A percentile compares a stretch with the other conserved stretches of the same genome.
Conservation (phyloP, 352 stramenopile species). For the Paralagenidium karlingii region DNA sequence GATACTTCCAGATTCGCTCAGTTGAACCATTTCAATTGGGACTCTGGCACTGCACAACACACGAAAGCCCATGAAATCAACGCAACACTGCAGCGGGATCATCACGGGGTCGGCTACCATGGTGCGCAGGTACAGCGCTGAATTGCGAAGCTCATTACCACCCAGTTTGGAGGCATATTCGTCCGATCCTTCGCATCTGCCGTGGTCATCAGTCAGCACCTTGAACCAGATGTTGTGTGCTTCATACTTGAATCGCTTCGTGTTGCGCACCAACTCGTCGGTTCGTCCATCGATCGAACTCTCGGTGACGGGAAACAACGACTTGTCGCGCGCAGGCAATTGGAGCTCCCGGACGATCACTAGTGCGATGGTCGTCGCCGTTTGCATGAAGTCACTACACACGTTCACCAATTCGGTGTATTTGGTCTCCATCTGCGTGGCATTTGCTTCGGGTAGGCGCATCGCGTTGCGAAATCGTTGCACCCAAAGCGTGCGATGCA, state of each 20-base stretch:
- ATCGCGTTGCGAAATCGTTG: conserved; percentile 50
- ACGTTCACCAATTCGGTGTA: conserved; percentile 79
- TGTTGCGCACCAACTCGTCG: conserved; percentile 34
- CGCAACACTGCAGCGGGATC: conserved; percentile 57
- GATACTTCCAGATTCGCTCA: conserved; percentile 42
- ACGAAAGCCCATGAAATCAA: conserved; percentile 85
- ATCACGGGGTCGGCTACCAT: conserved; percentile 28
- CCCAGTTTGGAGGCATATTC: conserved; percentile 80
- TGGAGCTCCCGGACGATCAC: conserved; percentile 76
- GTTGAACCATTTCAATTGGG: conserved; percentile 56
- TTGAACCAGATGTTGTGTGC: conserved; percentile 84
- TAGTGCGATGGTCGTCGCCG: conserved; percentile 40
- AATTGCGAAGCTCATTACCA: conserved; percentile 71
- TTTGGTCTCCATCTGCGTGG: conserved; percentile 44
- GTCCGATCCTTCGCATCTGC: conserved; percentile 82
- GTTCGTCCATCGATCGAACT: conserved; percentile 53
- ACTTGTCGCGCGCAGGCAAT: conserved; percentile 64
- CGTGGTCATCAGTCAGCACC: conserved; percentile 84
- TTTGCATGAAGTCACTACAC: conserved; percentile 83
- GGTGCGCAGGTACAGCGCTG: conserved; percentile 49
- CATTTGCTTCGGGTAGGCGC: conserved; percentile 16
- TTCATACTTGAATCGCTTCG: conserved; percentile 61
- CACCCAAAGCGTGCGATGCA: conserved; percentile 41
- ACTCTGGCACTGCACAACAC: conserved; percentile 80
- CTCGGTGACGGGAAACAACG: conserved; percentile 43